Evolutionary conservation across 1,284 basidiomycete species (phyloP).

Genomic region (Porphyrellus sp.): DNA sequence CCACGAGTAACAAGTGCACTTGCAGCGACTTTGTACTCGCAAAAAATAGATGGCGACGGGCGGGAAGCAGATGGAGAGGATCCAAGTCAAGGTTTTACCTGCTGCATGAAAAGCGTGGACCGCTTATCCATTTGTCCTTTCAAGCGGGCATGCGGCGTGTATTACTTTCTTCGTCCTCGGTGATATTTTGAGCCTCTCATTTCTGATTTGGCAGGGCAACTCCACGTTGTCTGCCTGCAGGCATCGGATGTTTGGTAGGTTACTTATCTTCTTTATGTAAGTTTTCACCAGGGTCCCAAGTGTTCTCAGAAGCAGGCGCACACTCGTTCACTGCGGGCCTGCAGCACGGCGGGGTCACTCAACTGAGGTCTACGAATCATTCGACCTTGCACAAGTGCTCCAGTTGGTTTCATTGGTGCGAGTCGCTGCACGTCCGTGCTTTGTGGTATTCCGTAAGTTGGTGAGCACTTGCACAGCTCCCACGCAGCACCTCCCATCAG

Average conservation of each 20-base stretch:
- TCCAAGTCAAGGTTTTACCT: slow-evolving; percentile 30
- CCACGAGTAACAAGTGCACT: slow-evolving; percentile 26
- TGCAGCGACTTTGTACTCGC: slow-evolving; percentile 28
- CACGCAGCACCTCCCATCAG: slow-evolving; percentile 41
- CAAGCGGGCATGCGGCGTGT: slow-evolving; percentile 35
- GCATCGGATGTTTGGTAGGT: slow-evolving; percentile 39
- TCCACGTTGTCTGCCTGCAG: slow-evolving; percentile 71
- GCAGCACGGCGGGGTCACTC: neutral
- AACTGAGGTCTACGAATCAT: neutral
- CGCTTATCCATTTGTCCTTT: slow-evolving; percentile 43
- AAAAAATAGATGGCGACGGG: slow-evolving; percentile 23
- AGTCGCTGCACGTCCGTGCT: slow-evolving; percentile 1
- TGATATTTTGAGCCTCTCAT: slow-evolving; percentile 27
- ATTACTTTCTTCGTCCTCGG: slow-evolving; percentile 37
- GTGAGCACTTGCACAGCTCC: slow-evolving; percentile 21
- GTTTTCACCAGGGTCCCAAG: slow-evolving; percentile 2
- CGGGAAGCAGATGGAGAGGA: slow-evolving; percentile 23
- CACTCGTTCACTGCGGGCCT: neutral
- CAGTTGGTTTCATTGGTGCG: neutral
- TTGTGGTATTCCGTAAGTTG: slow-evolving; percentile 15
- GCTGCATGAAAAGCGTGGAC: slow-evolving; percentile 45
- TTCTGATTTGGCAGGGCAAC: slow-evolving; percentile 35
- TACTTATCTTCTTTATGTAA: slow-evolving; percentile 36
- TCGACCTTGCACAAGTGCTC: neutral
- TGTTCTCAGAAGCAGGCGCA: slow-evolving; percentile 7